These are phyloP conservation scores for Acorus calamus DNA, from an alignment of 106 monocot species.

Conservation along the genomic window DNA sequence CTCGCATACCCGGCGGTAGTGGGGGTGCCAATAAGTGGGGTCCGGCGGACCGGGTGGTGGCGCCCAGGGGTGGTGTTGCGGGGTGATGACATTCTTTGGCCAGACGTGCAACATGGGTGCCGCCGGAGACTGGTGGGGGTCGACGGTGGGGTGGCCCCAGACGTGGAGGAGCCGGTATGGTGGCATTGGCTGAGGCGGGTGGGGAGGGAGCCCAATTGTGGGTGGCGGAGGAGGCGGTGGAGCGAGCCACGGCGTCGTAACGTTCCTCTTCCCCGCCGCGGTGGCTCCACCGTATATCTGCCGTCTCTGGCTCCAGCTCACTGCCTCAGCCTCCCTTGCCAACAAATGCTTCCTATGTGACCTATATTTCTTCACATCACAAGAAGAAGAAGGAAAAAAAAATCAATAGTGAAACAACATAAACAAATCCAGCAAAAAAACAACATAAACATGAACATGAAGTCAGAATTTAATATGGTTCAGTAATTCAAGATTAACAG, in stretches of 20 bases:
- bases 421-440: not conserved
- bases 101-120: slow-evolving; percentile 22
- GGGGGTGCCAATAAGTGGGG: slow-evolving; percentile 40
- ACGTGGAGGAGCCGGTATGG: slow-evolving; percentile 40
- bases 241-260: slow-evolving; percentile 25
- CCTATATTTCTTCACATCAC: slow-evolving; percentile 58
- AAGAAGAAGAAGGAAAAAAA: not conserved
- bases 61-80: slow-evolving; percentile 10
- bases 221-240: slow-evolving; percentile 2
- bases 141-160: slow-evolving; percentile 50
- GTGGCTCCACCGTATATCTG: slow-evolving; percentile 31
- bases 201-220: slow-evolving; percentile 38
- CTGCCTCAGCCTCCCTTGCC: slow-evolving; percentile 78
- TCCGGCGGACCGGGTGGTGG: slow-evolving; percentile 15
- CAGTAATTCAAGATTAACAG: too few species aligned
- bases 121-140: not conserved
- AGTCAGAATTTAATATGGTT: too few species aligned
- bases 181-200: slow-evolving; percentile 10
- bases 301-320: slow-evolving; percentile 72
- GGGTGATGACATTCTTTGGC: slow-evolving; percentile 18
- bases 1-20: slow-evolving; percentile 23
- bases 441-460: not conserved
- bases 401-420: too few species aligned
- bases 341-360: slow-evolving; percentile 82
- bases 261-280: slow-evolving; percentile 18